Percentiles rank a stretch among this genome's conserved stretches.
These are phyloP conservation scores for Polyporus tsugae DNA, from an alignment of 1,284 basidiomycete genomes.

Conservation along the genomic window DNA sequence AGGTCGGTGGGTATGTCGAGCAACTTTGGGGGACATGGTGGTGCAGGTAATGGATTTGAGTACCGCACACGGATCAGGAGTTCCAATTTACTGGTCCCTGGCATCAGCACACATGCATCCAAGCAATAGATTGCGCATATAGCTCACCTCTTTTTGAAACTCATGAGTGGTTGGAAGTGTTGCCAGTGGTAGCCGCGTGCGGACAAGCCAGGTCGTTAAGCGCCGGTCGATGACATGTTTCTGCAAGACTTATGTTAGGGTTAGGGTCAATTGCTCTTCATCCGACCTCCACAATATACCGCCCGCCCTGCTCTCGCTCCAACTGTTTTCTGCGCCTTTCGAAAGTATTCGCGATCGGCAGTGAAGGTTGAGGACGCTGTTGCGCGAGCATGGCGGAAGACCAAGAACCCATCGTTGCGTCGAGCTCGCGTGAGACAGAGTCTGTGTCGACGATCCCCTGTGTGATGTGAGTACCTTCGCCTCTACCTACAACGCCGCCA, in stretches of 20 bases:
- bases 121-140: neutral
- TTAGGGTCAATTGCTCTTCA: neutral
- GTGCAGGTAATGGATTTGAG: constrained; percentile 90
- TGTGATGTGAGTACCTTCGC: constrained; percentile 45
- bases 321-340: neutral
- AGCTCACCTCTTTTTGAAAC: constrained; percentile 31
- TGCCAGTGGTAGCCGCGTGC: neutral
- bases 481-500: neutral
- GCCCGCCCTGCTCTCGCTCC: neutral
- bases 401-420: constrained; percentile 26
- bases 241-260: neutral
- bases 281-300: neutral
- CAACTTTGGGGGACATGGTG: constrained; percentile 94
- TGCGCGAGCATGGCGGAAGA: constrained; percentile 3
- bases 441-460: constrained; percentile 43
- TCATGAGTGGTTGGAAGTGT: constrained; percentile 17
- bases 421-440: constrained; percentile 23
- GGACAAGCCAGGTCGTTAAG: too few species aligned
- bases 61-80: constrained; percentile 92
- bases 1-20: constrained; percentile 89
- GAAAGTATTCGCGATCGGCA: neutral
- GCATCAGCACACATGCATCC: neutral
- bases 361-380: neutral
- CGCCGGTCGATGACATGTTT: neutral
- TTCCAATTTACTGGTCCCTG: constrained; percentile 71